Evolutionary conservation across 2,329 filamentous ascomycete genomes (phyloP).

Genomic region (Cercospora citrullina): DNA sequence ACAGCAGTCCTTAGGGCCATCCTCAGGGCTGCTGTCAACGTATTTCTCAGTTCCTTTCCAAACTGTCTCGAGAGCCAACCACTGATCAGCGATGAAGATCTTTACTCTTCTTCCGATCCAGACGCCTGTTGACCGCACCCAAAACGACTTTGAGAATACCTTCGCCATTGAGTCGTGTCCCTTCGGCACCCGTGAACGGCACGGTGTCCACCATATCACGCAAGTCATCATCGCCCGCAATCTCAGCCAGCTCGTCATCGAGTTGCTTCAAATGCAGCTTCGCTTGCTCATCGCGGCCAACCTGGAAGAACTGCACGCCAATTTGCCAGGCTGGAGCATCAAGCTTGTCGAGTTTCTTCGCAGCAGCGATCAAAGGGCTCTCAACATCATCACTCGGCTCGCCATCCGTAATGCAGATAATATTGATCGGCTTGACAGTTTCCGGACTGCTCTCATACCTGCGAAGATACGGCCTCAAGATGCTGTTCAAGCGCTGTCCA

Average conservation of each 20-base stretch:
- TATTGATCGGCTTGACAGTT: slow-evolving; percentile 73
- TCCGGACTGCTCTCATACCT: slow-evolving; percentile 53
- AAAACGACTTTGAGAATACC: slow-evolving; percentile 80
- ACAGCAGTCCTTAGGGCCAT: not conserved
- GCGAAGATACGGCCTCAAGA: slow-evolving; percentile 71
- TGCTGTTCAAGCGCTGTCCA: slow-evolving; percentile 66
- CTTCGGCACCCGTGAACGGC: slow-evolving; percentile 62
- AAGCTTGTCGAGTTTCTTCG: slow-evolving; percentile 67
- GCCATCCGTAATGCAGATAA: slow-evolving; percentile 93
- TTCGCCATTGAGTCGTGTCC: slow-evolving; percentile 62
- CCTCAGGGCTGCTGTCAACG: not conserved
- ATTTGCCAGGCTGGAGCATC: slow-evolving; percentile 77
- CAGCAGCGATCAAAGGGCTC: slow-evolving; percentile 64
- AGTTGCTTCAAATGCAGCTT: slow-evolving; percentile 66
- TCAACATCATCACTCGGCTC: slow-evolving; percentile 77
- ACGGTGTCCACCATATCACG: slow-evolving; percentile 93
- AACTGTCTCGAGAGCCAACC: not conserved
- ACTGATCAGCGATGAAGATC: slow-evolving; percentile 31
- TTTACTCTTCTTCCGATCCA: slow-evolving; percentile 54
- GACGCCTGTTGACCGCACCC: slow-evolving; percentile 68
- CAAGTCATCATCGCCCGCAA: slow-evolving; percentile 56
- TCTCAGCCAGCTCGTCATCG: slow-evolving; percentile 68
- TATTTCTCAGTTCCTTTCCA: not conserved
- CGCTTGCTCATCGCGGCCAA: slow-evolving; percentile 71
- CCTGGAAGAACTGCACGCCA: slow-evolving; percentile 94